Conservation (phyloP, 371 early-diverging fungal species). For the Furculomyces boomerangus region DNA sequence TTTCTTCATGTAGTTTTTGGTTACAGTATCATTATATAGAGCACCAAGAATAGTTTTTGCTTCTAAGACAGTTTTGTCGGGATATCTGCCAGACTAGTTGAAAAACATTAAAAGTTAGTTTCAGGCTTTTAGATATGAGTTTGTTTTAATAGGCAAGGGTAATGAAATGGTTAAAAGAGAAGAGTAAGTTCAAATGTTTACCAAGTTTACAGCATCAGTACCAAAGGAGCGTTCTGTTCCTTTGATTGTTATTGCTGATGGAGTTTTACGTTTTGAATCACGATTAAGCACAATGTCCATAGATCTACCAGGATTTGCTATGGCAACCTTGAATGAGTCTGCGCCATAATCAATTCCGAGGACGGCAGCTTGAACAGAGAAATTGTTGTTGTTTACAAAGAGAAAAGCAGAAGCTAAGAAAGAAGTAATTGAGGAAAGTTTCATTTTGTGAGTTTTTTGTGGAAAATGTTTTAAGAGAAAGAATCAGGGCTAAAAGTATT, state of each 20-base stretch:
- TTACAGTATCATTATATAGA: slow-evolving; percentile 38
- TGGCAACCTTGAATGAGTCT: slow-evolving; percentile 87
- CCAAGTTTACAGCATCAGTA: slow-evolving; percentile 65
- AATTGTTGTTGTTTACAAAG: neutral
- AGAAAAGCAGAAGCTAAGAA: neutral
- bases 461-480: neutral
- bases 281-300: slow-evolving; percentile 86
- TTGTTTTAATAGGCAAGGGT: too few relatives aligned
- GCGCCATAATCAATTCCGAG: slow-evolving; percentile 93
- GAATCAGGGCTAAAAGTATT: neutral
- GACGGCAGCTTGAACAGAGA: slow-evolving; percentile 26
- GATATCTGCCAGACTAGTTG: slow-evolving; percentile 32
- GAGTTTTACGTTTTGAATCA: slow-evolving; percentile 89
- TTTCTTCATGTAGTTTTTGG: slow-evolving; percentile 43
- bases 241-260: slow-evolving; percentile 59
- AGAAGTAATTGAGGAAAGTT: neutral
- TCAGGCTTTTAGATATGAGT: too few relatives aligned
- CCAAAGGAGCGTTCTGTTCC: slow-evolving; percentile 72
- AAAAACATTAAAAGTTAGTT: too few relatives aligned
- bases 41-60: slow-evolving; percentile 72
- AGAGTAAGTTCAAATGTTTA: neutral
- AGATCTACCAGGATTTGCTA: slow-evolving; percentile 79
- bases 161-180: too few relatives aligned
- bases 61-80: slow-evolving; percentile 58
- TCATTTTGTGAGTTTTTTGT: neutral